Evolutionary conservation across 306 rosid species (phyloP).

Genomic region (Sesbania bispinosa): DNA sequence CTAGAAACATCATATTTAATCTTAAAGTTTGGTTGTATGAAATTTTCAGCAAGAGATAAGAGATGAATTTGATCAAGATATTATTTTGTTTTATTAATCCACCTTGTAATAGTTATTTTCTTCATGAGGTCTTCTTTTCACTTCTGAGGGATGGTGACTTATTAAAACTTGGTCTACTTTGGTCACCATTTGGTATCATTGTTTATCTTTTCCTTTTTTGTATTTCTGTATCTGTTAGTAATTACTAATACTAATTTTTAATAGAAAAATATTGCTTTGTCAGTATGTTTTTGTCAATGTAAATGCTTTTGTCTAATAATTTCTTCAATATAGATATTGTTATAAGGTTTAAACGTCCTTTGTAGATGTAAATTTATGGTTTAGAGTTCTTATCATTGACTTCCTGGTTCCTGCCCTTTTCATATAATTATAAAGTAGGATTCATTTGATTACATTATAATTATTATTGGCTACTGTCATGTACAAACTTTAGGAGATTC

Average conservation of each 20-base stretch:
- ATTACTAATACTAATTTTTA: too few relatives aligned
- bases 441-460: neutral
- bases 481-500: neutral
- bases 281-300: neutral
- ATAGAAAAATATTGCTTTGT: neutral
- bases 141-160: neutral
- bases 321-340: neutral
- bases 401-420: neutral
- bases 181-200: neutral
- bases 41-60: neutral
- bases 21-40: neutral
- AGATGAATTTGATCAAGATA: neutral
- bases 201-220: neutral
- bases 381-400: neutral
- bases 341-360: neutral
- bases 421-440: neutral
- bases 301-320: neutral
- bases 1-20: neutral
- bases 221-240: neutral
- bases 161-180: neutral
- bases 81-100: neutral
- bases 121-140: neutral
- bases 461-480: neutral
- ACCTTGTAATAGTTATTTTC: neutral
- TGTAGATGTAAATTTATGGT: neutral